Percentiles rank a stretch among this genome's conserved stretches.
phyloP scores from a whole-genome alignment of 192 early-diverging fungal genomes.

The Coemansia sp. region DNA sequence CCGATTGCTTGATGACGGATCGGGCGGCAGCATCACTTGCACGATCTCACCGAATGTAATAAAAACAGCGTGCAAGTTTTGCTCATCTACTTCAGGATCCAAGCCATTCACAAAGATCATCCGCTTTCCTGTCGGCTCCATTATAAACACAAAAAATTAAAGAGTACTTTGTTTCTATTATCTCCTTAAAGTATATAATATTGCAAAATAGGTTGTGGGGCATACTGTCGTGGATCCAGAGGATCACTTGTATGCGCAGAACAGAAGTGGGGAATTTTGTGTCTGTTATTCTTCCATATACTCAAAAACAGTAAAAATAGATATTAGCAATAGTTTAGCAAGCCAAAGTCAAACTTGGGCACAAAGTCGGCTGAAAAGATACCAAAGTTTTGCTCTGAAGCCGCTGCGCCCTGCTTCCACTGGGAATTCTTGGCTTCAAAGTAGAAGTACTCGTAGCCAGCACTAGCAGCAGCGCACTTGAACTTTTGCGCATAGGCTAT shows the following conservation, averaged over 20 bases:
- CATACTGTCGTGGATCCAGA: too few relatives aligned
- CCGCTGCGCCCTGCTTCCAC: conserved; percentile 32
- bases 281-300: too few relatives aligned
- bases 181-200: too few relatives aligned
- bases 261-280: too few relatives aligned
- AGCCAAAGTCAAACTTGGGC: conserved; percentile 34
- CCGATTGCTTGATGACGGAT: conserved; percentile 70
- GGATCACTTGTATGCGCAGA: too few relatives aligned
- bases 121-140: conserved; percentile 37
- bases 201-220: too few relatives aligned
- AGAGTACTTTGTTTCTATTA: too few relatives aligned
- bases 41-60: conserved; percentile 96
- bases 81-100: conserved; percentile 72
- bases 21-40: conserved; percentile 79
- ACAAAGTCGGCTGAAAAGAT: conserved; percentile 21
- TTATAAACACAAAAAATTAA: neutral
- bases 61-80: conserved; percentile 83
- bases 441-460: conserved; percentile 46
- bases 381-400: conserved; percentile 47
- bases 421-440: conserved; percentile 52
- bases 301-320: too few relatives aligned
- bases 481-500: conserved; percentile 31
- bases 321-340: conserved; percentile 5
- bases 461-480: conserved; percentile 27
- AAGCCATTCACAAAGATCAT: conserved; percentile 67